Conservation (phyloP, 1,284 basidiomycete species). For the Coriolopsis trogii region DNA sequence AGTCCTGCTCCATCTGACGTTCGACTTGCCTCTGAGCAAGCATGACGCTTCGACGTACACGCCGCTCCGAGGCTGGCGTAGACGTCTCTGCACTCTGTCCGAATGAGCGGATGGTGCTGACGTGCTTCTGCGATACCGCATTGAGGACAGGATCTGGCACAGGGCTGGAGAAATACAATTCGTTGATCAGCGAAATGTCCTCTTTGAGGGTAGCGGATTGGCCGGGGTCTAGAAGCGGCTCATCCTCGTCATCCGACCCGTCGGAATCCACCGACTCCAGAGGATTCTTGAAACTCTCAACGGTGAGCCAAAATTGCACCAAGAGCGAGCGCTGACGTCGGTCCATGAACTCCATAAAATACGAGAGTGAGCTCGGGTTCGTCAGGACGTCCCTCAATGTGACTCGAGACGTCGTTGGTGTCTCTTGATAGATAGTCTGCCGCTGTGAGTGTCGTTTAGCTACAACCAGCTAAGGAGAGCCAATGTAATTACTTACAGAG, state of each 20-base stretch:
- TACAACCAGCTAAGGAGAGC: not conserved
- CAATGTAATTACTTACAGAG: conserved; percentile 46
- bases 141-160: conserved; percentile 61
- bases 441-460: conserved; percentile 18
- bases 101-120: conserved; percentile 73
- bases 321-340: conserved; percentile 81
- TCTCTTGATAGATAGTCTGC: conserved; percentile 33
- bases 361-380: conserved; percentile 88
- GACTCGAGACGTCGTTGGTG: conserved; percentile 29
- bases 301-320: conserved; percentile 96
- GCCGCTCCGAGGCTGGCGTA: conserved; percentile 54
- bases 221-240: conserved; percentile 61
- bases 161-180: conserved; percentile 78
- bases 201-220: conserved; percentile 71
- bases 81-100: conserved; percentile 50
- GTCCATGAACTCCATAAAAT: conserved; percentile 99
- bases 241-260: conserved; percentile 68
- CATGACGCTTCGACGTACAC: conserved; percentile 78
- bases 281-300: conserved; percentile 97
- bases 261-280: conserved; percentile 82
- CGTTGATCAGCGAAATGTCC: conserved; percentile 86
- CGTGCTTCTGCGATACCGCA: conserved; percentile 69
- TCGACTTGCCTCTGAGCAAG: conserved; percentile 86
- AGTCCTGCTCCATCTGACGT: conserved; percentile 89
- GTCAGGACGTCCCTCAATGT: conserved; percentile 78